Conservation (phyloP, 2,329 filamentous ascomycete genomes). For the Exophiala lecanii-corni region DNA sequence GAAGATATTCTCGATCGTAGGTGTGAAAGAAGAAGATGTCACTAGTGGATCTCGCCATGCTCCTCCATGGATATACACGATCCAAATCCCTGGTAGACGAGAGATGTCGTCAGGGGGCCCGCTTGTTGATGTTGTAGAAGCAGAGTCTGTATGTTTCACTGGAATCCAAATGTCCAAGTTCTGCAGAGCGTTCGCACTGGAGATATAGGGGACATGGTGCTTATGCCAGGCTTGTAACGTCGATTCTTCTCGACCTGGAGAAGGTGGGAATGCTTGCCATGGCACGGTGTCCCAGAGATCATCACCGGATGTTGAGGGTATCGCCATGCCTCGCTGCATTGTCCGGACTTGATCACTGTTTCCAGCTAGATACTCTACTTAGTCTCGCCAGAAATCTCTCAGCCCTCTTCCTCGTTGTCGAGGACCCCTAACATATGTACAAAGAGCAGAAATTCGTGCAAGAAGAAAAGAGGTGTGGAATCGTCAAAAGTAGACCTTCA, state of each 20-base stretch:
- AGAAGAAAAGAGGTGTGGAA: no score
- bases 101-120: constrained; percentile 1
- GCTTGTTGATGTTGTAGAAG: neutral
- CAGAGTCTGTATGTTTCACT: neutral
- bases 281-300: neutral
- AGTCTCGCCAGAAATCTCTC: no score
- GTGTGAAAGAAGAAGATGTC: constrained; percentile 28
- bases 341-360: no score
- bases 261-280: neutral
- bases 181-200: constrained; percentile 4
- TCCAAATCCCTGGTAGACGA: constrained; percentile 2
- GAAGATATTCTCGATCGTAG: constrained; percentile 52
- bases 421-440: no score
- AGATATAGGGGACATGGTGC: constrained; percentile 4
- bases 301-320: no score
- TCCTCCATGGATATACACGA: constrained; percentile 57
- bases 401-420: no score
- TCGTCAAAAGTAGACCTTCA: no score
- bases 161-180: constrained; percentile 11
- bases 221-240: constrained; percentile 3
- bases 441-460: no score
- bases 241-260: neutral
- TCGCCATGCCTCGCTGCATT: no score
- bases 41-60: constrained; percentile 58
- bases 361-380: no score